Percentiles rank a stretch among this genome's conserved stretches.
Evolutionary conservation across 345 rosid species (phyloP).

Genomic region (Camelina sativa): DNA sequence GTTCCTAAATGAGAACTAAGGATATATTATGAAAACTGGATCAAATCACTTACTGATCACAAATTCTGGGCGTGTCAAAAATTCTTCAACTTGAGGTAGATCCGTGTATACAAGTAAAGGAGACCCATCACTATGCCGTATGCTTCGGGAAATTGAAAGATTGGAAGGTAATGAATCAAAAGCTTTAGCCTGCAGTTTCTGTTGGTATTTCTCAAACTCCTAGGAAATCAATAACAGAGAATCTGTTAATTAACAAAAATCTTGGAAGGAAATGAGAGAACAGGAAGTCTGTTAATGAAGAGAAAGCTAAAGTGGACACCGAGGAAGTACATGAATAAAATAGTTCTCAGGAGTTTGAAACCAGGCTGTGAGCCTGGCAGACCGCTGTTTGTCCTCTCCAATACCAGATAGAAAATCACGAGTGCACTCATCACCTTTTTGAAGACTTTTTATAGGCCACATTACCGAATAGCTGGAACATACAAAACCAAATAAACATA

Average conservation of each 20-base stretch:
- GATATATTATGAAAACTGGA: slow-evolving; percentile 22
- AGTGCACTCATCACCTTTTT: slow-evolving; percentile 76
- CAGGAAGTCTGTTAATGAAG: slow-evolving; percentile 11
- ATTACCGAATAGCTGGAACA: slow-evolving; percentile 74
- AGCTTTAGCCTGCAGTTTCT: slow-evolving; percentile 51
- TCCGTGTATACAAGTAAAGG: slow-evolving; percentile 78
- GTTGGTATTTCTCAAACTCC: slow-evolving; percentile 73
- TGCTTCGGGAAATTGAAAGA: slow-evolving; percentile 48
- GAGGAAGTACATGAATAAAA: slow-evolving; percentile 65
- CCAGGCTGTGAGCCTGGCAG: slow-evolving; percentile 94
- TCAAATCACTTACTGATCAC: slow-evolving; percentile 63
- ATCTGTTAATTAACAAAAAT: slow-evolving; percentile 31
- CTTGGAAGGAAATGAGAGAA: slow-evolving; percentile 5
- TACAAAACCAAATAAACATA: slow-evolving; percentile 20
- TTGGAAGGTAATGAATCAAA: slow-evolving; percentile 41
- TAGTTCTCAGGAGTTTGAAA: slow-evolving; percentile 81
- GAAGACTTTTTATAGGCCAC: slow-evolving; percentile 72
- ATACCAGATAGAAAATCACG: slow-evolving; percentile 87
- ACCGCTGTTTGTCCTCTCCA: slow-evolving; percentile 92
- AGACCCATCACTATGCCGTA: slow-evolving; percentile 53
- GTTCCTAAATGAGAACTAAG: slow-evolving; percentile 16
- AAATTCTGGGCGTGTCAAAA: slow-evolving; percentile 82
- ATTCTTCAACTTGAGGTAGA: slow-evolving; percentile 87
- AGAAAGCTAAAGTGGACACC: neutral
- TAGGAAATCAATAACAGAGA: slow-evolving; percentile 42